Percentiles rank a stretch among this genome's conserved stretches.
Conservation (phyloP, 768 basidiomycete genomes). For the Phaffia australis region DNA sequence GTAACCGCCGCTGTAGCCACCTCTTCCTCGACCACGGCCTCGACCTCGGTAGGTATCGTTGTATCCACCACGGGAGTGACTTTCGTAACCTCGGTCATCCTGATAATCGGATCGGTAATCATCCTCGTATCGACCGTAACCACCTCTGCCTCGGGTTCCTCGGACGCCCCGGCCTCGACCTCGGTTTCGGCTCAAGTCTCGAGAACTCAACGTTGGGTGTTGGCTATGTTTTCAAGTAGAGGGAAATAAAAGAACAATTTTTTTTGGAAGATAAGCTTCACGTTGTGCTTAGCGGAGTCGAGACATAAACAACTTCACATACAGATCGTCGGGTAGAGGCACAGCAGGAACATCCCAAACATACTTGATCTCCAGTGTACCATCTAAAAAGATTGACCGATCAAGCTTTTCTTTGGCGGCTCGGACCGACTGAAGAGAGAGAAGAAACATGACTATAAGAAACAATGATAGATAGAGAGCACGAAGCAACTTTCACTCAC, state of each 20-base stretch:
- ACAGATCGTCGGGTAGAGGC: conserved; percentile 44
- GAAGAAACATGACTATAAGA: conserved; percentile 19
- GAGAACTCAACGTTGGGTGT: conserved; percentile 26
- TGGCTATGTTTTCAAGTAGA: background rate
- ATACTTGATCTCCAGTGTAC: conserved; percentile 75
- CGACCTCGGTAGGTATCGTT: background rate
- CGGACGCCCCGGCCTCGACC: conserved; percentile 38
- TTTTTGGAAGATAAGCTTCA: conserved; percentile 19
- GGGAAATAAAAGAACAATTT: conserved; percentile 18
- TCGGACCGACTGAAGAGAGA: conserved; percentile 51
- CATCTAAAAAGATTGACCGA: conserved; percentile 67
- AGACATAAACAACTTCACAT: conserved; percentile 38
- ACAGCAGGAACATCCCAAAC: conserved; percentile 67
- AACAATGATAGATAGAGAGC: background rate
- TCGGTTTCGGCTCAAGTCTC: conserved; percentile 29
- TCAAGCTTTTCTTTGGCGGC: conserved; percentile 70
- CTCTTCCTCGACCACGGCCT: conserved; percentile 38
- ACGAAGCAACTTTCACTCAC: conserved; percentile 41
- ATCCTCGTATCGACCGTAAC: conserved; percentile 1
- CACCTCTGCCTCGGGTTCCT: conserved; percentile 43
- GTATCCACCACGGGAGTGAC: background rate
- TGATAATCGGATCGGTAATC: background rate
- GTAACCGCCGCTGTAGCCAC: conserved; percentile 38
- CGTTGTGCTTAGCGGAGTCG: background rate
- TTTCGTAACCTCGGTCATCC: no score